Conservation (phyloP, 148 eudicot genomes). For the Pharnaceum exiguum region DNA sequence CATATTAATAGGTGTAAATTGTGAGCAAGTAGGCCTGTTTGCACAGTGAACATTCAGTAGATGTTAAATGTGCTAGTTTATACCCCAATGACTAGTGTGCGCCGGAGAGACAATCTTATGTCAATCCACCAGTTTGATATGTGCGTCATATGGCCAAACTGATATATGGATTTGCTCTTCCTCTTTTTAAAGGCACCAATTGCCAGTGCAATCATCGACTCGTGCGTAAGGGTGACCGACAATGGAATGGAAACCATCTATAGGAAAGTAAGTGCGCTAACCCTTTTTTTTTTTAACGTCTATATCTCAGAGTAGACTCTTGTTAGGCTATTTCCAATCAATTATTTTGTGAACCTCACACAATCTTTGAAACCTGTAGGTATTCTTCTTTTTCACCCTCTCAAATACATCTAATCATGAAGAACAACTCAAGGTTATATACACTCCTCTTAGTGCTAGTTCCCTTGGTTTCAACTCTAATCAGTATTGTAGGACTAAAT, state of each 20-base stretch:
- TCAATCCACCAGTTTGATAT: background rate
- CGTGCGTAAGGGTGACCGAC: conserved; percentile 62
- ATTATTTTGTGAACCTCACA: background rate
- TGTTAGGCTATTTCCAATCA: background rate
- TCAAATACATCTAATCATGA: conserved; percentile 55
- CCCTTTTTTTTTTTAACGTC: background rate
- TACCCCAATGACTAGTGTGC: too few species aligned
- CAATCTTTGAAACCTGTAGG: conserved; percentile 31
- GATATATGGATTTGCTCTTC: background rate
- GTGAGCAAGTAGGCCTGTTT: too few species aligned
- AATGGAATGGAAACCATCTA: conserved; percentile 54
- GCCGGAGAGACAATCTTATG: background rate
- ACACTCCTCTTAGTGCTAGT: conserved; percentile 10
- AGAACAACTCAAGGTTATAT: conserved; percentile 72
- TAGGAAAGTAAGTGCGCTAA: conserved; percentile 41
- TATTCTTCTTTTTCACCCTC: conserved; percentile 60
- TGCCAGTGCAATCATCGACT: conserved; percentile 69
- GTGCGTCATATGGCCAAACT: background rate
- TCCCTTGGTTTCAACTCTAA: background rate
- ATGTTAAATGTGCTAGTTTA: too few species aligned
- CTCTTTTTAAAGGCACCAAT: conserved; percentile 42
- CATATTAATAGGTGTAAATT: too few species aligned
- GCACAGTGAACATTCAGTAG: too few species aligned
- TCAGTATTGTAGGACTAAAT: background rate
- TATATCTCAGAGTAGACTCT: background rate